A percentile compares a stretch with the other conserved stretches of the same genome.
These are phyloP conservation scores for Lyophyllum semitale DNA, from an alignment of 768 basidiomycete species.

Conservation along the genomic window DNA sequence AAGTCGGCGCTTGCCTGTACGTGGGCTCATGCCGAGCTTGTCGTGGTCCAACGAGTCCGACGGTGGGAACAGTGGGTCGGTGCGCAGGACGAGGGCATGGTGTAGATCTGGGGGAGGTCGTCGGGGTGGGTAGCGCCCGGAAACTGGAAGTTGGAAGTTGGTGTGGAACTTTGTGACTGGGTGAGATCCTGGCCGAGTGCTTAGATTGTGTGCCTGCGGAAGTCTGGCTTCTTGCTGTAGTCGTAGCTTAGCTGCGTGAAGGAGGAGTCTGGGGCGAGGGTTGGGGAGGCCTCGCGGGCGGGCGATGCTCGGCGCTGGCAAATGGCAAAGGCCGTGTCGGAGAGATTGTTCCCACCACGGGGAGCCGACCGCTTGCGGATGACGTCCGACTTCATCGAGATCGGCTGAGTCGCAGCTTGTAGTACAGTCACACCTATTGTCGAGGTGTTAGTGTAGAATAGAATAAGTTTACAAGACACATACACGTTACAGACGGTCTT, in stretches of 20 bases:
- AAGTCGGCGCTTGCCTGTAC: slow-evolving; percentile 62
- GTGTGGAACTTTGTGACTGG: slow-evolving; percentile 24
- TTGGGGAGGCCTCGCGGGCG: slow-evolving; percentile 60
- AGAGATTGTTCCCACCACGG: slow-evolving; percentile 47
- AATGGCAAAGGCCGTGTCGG: slow-evolving; percentile 75
- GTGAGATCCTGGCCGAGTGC: slow-evolving; percentile 36
- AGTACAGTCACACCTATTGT: slow-evolving; percentile 76
- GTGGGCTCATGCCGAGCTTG: slow-evolving; percentile 36
- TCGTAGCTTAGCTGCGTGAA: slow-evolving; percentile 60
- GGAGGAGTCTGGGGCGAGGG: slow-evolving; percentile 70
- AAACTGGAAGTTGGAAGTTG: slow-evolving; percentile 48
- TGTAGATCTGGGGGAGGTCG: slow-evolving; percentile 57
- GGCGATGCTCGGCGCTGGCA: slow-evolving; percentile 78
- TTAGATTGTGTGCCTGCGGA: slow-evolving; percentile 51
- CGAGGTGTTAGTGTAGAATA: slow-evolving; percentile 1
- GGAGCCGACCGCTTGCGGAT: slow-evolving; percentile 85
- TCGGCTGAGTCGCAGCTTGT: slow-evolving; percentile 82
- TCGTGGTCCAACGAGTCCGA: slow-evolving; percentile 36
- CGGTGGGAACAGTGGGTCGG: slow-evolving; percentile 54
- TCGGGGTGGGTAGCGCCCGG: slow-evolving; percentile 80
- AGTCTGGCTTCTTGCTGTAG: slow-evolving; percentile 45
- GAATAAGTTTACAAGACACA: slow-evolving; percentile 29
- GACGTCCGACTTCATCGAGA: slow-evolving; percentile 90
- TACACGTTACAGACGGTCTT: slow-evolving; percentile 92
- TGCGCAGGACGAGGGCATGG: too few species aligned